phyloP scores from a whole-genome alignment of 2,329 filamentous ascomycete genomes.

The Claviceps fusiformis region DNA sequence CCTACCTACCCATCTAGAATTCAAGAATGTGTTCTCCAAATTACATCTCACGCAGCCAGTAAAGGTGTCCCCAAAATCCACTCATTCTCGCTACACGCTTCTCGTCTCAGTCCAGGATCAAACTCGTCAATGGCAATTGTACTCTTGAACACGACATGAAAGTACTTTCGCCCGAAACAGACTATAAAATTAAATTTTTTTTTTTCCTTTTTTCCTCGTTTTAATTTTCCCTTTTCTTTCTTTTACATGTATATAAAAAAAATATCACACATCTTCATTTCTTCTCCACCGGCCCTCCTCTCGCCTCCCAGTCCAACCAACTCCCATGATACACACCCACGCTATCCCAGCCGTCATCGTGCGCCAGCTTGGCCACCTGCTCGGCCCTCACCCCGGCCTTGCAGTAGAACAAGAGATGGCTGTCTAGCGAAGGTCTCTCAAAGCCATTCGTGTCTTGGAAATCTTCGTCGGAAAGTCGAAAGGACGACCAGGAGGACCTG shows the following conservation, averaged over 20 bases:
- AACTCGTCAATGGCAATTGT: not conserved
- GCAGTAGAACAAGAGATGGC: slow-evolving; percentile 74
- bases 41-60: too few relatives aligned
- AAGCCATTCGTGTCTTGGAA: slow-evolving; percentile 78
- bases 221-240: too few relatives aligned
- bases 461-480: slow-evolving; percentile 62
- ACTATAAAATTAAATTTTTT: not conserved
- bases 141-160: too few relatives aligned
- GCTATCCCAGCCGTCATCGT: slow-evolving; percentile 58
- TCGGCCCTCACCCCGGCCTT: slow-evolving; percentile 76
- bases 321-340: slow-evolving; percentile 63
- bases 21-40: not conserved
- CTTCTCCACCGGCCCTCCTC: slow-evolving; percentile 44
- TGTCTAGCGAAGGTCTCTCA: slow-evolving; percentile 43
- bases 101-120: not conserved
- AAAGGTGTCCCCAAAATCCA: too few relatives aligned
- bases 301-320: slow-evolving; percentile 70
- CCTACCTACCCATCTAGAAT: not conserved
- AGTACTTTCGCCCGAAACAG: too few relatives aligned
- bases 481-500: slow-evolving; percentile 49
- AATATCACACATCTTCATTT: slow-evolving; percentile 5
- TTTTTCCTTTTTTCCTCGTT: not conserved
- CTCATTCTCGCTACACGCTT: too few relatives aligned
- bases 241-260: too few relatives aligned
- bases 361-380: slow-evolving; percentile 64